These are phyloP conservation scores for Colletotrichum camelliae DNA, from an alignment of 2,329 filamentous ascomycete genomes.

Conservation along the genomic window DNA sequence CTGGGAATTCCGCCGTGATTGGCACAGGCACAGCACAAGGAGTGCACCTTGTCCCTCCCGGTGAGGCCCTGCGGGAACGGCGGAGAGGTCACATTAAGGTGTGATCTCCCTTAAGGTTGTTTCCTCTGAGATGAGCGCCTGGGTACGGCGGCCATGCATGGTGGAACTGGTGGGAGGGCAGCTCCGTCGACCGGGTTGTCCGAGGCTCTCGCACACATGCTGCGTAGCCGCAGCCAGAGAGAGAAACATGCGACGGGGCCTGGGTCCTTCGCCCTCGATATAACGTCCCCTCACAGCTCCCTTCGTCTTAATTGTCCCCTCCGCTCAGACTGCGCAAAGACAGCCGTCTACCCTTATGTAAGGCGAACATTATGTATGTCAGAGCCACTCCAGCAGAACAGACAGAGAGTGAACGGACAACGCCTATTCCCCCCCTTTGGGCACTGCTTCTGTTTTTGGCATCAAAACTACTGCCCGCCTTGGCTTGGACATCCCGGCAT, in stretches of 20 bases:
- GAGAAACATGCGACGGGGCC: neutral
- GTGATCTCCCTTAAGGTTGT: neutral
- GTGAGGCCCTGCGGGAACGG: neutral
- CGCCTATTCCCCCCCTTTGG: neutral
- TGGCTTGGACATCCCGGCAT: neutral
- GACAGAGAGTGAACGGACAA: neutral
- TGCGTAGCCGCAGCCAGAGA: neutral
- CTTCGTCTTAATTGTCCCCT: neutral
- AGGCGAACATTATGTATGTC: neutral
- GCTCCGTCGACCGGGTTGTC: neutral
- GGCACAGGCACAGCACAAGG: neutral
- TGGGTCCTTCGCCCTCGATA: neutral
- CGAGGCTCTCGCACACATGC: neutral
- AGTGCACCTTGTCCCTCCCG: neutral
- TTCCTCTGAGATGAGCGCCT: neutral
- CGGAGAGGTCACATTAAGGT: neutral
- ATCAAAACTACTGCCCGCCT: neutral
- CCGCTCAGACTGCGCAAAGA: neutral
- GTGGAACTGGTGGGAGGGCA: neutral
- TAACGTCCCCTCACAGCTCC: neutral
- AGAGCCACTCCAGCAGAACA: neutral
- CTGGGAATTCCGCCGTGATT: neutral
- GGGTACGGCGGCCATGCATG: neutral
- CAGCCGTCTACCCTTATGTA: neutral
- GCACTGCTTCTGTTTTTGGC: slow-evolving; percentile 6